Evolutionary conservation across 768 basidiomycete species (phyloP).

Genomic region (Phanerochaete sordida): DNA sequence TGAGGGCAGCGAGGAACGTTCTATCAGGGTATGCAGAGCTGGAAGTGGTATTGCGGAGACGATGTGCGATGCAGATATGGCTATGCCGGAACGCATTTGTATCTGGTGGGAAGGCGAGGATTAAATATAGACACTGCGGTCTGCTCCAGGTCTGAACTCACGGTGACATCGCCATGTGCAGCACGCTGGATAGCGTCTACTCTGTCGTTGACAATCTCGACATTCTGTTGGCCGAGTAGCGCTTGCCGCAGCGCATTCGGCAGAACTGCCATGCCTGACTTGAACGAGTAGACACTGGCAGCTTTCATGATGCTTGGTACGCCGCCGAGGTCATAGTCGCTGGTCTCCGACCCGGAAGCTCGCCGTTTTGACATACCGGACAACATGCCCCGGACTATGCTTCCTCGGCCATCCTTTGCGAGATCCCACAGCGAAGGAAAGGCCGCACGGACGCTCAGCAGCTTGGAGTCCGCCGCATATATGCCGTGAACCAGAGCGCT

Average conservation of each 20-base stretch:
- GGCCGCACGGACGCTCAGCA: conserved; percentile 70
- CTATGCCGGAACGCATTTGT: conserved; percentile 26
- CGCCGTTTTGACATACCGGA: conserved; percentile 5
- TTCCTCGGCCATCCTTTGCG: conserved; percentile 65
- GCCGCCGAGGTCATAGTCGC: conserved; percentile 47
- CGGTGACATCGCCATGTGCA: conserved; percentile 26
- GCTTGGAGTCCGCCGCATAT: conserved; percentile 81
- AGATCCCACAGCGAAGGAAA: conserved; percentile 74
- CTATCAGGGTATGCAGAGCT: conserved; percentile 30
- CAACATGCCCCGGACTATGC: conserved; percentile 55
- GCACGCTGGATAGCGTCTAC: conserved; percentile 31
- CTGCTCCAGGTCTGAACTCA: background rate
- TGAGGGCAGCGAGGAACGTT: conserved; percentile 9
- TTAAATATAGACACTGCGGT: background rate
- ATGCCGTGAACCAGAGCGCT: conserved; percentile 89
- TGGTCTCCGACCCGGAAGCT: conserved; percentile 8
- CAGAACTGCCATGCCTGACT: conserved; percentile 69
- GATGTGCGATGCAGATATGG: conserved; percentile 53
- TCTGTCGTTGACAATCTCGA: conserved; percentile 50
- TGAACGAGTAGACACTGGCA: conserved; percentile 80
- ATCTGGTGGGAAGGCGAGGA: conserved; percentile 25
- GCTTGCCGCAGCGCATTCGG: conserved; percentile 49
- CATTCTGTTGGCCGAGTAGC: conserved; percentile 48
- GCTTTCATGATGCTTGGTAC: conserved; percentile 44
- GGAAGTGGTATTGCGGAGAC: conserved; percentile 77